Percentiles rank a stretch among this genome's conserved stretches.
Conservation (phyloP, 2,329 filamentous ascomycete genomes). For the Colletotrichum plurivorum region DNA sequence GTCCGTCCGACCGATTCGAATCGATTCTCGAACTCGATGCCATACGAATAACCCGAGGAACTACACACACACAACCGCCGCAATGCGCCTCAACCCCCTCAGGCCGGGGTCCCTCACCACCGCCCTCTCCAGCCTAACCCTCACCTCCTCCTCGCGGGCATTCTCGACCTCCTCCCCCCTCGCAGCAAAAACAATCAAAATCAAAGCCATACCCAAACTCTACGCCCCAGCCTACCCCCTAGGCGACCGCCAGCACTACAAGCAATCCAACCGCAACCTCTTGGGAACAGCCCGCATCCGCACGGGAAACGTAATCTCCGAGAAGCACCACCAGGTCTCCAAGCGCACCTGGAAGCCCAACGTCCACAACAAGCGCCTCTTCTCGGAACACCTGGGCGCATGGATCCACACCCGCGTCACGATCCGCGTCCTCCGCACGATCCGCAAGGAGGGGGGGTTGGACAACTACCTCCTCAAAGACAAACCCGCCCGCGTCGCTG, state of each 20-base stretch:
- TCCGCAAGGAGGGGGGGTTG: conserved; percentile 89
- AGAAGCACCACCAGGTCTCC: conserved; percentile 78
- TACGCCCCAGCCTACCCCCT: conserved; percentile 80
- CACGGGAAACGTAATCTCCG: conserved; percentile 83
- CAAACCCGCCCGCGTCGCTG: conserved; percentile 83
- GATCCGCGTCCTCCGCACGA: conserved; percentile 77
- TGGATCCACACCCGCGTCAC: conserved; percentile 79
- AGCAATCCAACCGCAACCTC: conserved; percentile 83
- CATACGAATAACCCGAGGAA: conserved; percentile 50
- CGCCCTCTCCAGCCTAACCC: conserved; percentile 20
- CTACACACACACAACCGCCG: background rate
- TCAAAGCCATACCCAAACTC: conserved; percentile 60
- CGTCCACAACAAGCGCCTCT: conserved; percentile 77
- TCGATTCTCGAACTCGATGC: conserved; percentile 43
- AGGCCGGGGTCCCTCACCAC: conserved; percentile 14
- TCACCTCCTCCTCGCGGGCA: conserved; percentile 23
- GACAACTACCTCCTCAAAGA: conserved; percentile 92
- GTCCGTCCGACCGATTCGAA: conserved; percentile 43
- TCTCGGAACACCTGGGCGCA: conserved; percentile 72
- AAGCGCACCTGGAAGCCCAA: conserved; percentile 83
- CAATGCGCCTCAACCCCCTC: conserved; percentile 21
- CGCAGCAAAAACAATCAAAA: conserved; percentile 57
- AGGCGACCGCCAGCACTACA: conserved; percentile 78
- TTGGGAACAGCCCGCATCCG: conserved; percentile 80
- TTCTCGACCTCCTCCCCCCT: conserved; percentile 56